A percentile compares a stretch with the other conserved stretches of the same genome.
Evolutionary conservation across 768 basidiomycete genomes (phyloP).

Genomic region (Lactifluus piperatus): DNA sequence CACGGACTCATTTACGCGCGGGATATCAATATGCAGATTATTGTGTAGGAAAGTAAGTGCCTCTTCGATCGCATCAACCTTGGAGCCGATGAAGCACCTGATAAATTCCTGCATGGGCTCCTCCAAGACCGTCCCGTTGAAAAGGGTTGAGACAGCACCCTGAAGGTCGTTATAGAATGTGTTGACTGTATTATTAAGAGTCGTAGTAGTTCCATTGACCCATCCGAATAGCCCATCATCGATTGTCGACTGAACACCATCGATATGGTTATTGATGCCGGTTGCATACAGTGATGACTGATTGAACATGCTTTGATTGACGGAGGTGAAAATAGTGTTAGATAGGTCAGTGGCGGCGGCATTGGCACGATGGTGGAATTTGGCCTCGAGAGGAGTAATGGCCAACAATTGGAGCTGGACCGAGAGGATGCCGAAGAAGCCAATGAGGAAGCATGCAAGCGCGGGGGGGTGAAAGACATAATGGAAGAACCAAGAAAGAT

Average conservation of each 20-base stretch:
- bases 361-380: constrained; percentile 56
- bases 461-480: constrained; percentile 91
- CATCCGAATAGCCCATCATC: constrained; percentile 90
- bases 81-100: constrained; percentile 83
- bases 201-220: constrained; percentile 85
- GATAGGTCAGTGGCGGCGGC: constrained; percentile 58
- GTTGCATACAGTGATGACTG: constrained; percentile 71
- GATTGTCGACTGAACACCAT: constrained; percentile 61
- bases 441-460: constrained; percentile 84
- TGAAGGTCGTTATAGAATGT: constrained; percentile 84
- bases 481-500: constrained; percentile 81
- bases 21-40: constrained; percentile 75
- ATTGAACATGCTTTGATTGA: constrained; percentile 79
- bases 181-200: constrained; percentile 79
- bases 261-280: constrained; percentile 66
- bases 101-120: constrained; percentile 79
- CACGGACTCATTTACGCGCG: constrained; percentile 62
- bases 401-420: constrained; percentile 83
- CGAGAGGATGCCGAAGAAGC: constrained; percentile 80
- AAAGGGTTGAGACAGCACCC: constrained; percentile 62
- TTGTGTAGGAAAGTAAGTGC: constrained; percentile 88
- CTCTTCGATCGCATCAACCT: constrained; percentile 77
- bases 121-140: constrained; percentile 79
- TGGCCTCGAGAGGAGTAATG: constrained; percentile 59
- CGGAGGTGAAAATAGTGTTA: constrained; percentile 56